Conservation (phyloP, 2,329 filamentous ascomycete genomes). For the Aspergillus sojae region DNA sequence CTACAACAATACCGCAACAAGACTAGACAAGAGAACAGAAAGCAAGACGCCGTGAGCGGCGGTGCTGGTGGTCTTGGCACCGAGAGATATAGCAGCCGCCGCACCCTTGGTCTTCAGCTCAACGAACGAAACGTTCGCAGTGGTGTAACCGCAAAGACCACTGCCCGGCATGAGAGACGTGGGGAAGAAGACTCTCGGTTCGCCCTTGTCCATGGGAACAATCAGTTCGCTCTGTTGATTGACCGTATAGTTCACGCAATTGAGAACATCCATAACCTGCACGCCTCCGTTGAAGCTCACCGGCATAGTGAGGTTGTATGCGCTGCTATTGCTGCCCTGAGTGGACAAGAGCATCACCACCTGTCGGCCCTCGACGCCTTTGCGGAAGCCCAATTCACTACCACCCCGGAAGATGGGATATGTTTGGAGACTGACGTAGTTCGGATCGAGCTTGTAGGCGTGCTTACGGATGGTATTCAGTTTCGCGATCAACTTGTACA, state of each 20-base stretch:
- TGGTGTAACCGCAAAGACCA: constrained; percentile 26
- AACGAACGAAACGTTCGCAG: constrained; percentile 1
- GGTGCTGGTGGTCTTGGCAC: background rate
- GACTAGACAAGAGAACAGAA: background rate
- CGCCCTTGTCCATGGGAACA: constrained; percentile 29
- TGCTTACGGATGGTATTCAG: constrained; percentile 47
- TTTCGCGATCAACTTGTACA: constrained; percentile 36
- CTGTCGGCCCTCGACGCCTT: constrained; percentile 43
- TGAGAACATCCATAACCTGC: constrained; percentile 26
- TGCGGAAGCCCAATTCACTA: constrained; percentile 46
- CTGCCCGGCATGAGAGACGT: constrained; percentile 26
- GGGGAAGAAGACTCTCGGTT: constrained; percentile 32
- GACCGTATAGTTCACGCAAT: constrained; percentile 28
- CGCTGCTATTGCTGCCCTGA: constrained; percentile 32
- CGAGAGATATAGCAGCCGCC: background rate
- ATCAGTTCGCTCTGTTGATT: constrained; percentile 20
- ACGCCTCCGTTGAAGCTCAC: constrained; percentile 26
- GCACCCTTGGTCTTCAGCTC: constrained; percentile 3
- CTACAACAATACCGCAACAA: background rate
- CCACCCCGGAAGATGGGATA: constrained; percentile 43
- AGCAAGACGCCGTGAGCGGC: background rate
- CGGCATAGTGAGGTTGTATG: constrained; percentile 31
- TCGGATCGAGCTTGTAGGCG: constrained; percentile 34
- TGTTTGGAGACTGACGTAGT: constrained; percentile 42
- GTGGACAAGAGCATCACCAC: constrained; percentile 48